Evolutionary conservation across 1,284 basidiomycete genomes (phyloP).

Genomic region (Cerioporus squamosus): DNA sequence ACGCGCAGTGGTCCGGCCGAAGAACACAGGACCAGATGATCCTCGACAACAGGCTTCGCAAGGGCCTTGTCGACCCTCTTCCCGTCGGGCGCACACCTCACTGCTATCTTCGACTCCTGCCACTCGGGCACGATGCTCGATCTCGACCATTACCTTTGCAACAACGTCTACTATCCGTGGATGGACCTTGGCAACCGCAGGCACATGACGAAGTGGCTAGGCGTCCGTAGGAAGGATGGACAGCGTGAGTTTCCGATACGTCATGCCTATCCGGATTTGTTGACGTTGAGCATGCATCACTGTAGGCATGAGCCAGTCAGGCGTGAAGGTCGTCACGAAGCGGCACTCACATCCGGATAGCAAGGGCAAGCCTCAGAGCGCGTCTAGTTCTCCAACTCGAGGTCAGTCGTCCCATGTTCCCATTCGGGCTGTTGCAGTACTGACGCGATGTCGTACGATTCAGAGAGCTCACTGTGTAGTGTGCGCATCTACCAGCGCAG

Average conservation of each 20-base stretch:
- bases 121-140: constrained; percentile 51
- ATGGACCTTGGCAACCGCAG: constrained; percentile 42
- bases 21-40: constrained; percentile 11
- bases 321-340: constrained; percentile 9
- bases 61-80: constrained; percentile 42
- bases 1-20: constrained; percentile 16
- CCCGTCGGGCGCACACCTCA: constrained; percentile 43
- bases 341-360: not conserved
- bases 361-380: not conserved
- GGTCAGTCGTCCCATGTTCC: not conserved
- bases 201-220: constrained; percentile 12
- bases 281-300: not conserved
- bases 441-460: no score
- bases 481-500: constrained; percentile 14
- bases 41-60: constrained; percentile 45
- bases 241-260: constrained; percentile 1
- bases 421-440: not conserved
- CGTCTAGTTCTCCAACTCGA: not conserved
- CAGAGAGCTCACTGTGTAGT: constrained; percentile 9
- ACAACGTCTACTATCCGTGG: constrained; percentile 51
- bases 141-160: constrained; percentile 49
- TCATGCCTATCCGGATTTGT: not conserved
- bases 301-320: constrained; percentile 9
- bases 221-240: constrained; percentile 10
- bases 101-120: constrained; percentile 54